Percentiles rank a stretch among this genome's conserved stretches.
These are phyloP conservation scores for Aspergillus glaucus DNA, from an alignment of 2,329 filamentous ascomycete species.

Conservation along the genomic window DNA sequence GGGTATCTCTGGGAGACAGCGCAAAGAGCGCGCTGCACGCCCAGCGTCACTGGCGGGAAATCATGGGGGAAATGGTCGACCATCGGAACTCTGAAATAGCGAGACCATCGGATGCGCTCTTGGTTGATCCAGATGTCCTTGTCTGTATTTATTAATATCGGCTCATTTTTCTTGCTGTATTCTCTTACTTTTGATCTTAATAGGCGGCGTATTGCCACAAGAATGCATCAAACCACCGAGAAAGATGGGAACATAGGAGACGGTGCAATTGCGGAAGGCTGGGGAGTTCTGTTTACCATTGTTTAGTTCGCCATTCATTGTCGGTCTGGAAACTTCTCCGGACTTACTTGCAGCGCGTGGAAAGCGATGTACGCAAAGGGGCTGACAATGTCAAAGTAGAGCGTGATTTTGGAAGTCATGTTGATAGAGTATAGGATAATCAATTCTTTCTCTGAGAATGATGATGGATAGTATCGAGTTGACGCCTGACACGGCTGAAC, in stretches of 20 bases:
- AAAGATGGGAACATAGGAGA: slow-evolving; percentile 55
- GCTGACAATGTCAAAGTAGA: slow-evolving; percentile 55
- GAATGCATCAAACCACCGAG: slow-evolving; percentile 55
- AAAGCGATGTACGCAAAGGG: slow-evolving; percentile 58
- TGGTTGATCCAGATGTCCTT: slow-evolving; percentile 52
- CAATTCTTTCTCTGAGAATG: not conserved
- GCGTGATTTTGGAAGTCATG: slow-evolving; percentile 46
- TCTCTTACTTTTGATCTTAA: slow-evolving; percentile 49
- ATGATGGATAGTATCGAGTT: not conserved
- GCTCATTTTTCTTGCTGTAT: not conserved
- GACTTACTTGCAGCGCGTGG: slow-evolving; percentile 47
- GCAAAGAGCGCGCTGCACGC: slow-evolving; percentile 47
- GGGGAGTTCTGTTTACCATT: slow-evolving; percentile 44
- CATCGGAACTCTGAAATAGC: slow-evolving; percentile 51
- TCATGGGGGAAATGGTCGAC: slow-evolving; percentile 36
- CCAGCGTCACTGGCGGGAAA: slow-evolving; percentile 50
- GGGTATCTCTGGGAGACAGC: slow-evolving; percentile 42
- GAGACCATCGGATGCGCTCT: slow-evolving; percentile 51
- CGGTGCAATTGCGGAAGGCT: slow-evolving; percentile 48
- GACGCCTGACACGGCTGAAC: not conserved
- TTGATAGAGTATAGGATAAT: slow-evolving; percentile 22
- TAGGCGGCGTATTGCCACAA: slow-evolving; percentile 49
- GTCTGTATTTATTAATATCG: slow-evolving; percentile 36
- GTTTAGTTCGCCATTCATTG: not conserved
- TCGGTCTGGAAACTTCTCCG: not conserved